Percentiles rank a stretch among this genome's conserved stretches.
phyloP scores from a whole-genome alignment of 805 yeast genomes.

The Cyberlindnera subsufficiens region DNA sequence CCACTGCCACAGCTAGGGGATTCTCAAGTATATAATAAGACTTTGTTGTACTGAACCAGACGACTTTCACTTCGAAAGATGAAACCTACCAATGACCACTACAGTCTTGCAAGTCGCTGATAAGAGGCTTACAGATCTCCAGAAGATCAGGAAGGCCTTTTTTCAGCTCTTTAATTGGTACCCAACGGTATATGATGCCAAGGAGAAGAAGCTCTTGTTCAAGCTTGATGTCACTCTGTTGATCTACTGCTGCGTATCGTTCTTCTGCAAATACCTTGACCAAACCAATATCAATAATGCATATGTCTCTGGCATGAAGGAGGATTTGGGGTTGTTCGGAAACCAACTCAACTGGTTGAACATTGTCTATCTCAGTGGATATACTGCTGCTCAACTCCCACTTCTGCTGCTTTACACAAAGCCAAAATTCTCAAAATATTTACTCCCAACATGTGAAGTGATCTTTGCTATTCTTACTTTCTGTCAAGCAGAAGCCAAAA shows the following conservation, averaged over 20 bases:
- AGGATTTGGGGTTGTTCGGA: constrained; percentile 48
- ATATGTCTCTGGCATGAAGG: constrained; percentile 55
- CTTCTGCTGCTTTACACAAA: constrained; percentile 4
- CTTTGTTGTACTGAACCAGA: no score
- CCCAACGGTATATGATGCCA: neutral
- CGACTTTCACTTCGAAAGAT: neutral
- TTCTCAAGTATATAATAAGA: no score
- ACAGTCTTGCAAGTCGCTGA: no score
- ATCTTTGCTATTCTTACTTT: constrained; percentile 10
- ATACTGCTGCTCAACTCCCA: constrained; percentile 1
- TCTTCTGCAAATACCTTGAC: constrained; percentile 45
- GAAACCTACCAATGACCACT: no score
- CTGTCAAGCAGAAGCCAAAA: constrained; percentile 4
- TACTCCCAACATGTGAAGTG: constrained; percentile 7
- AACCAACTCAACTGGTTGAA: constrained; percentile 40
- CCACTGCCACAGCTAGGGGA: no score
- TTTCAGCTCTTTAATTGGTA: neutral
- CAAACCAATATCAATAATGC: constrained; percentile 55
- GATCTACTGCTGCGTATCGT: constrained; percentile 8
- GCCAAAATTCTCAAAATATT: constrained; percentile 1
- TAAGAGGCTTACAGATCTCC: no score
- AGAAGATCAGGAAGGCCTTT: neutral
- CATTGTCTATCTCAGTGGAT: constrained; percentile 8
- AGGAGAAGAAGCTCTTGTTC: constrained; percentile 7
- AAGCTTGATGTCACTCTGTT: constrained; percentile 11